Conservation (phyloP, 1,284 basidiomycete species). For the Fomes fomentarius region DNA sequence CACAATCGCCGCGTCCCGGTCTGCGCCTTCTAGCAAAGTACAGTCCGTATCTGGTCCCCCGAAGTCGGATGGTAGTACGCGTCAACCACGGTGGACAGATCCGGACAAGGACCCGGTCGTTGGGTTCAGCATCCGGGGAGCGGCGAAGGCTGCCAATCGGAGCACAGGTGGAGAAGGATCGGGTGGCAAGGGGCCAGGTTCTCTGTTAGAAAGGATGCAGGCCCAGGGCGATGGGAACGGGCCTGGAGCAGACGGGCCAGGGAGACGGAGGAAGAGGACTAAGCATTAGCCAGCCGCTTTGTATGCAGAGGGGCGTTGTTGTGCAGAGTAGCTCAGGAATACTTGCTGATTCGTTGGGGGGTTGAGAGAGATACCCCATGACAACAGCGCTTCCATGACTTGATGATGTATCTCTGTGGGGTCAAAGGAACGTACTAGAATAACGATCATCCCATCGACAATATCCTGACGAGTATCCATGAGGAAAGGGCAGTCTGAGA, state of each 20-base stretch:
- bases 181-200: constrained; percentile 19
- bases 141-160: constrained; percentile 40
- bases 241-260: constrained; percentile 10
- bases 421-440: too few relatives aligned
- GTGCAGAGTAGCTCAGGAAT: neutral
- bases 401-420: too few relatives aligned
- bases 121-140: constrained; percentile 60
- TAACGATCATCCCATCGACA: too few relatives aligned
- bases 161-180: constrained; percentile 1
- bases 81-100: constrained; percentile 25
- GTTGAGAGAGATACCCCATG: too few relatives aligned
- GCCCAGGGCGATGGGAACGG: neutral
- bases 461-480: too few relatives aligned
- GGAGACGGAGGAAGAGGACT: constrained; percentile 24
- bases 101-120: constrained; percentile 38
- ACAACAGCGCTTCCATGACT: too few relatives aligned
- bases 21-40: neutral
- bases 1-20: constrained; percentile 1
- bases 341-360: too few relatives aligned
- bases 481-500: too few relatives aligned
- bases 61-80: neutral
- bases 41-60: neutral
- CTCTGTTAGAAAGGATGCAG: constrained; percentile 50
- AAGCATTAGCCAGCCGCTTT: constrained; percentile 7
- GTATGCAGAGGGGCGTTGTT: neutral